Evolutionary conservation across 805 yeast species (phyloP).

Genomic region (Metschnikowia bowlesiae): DNA sequence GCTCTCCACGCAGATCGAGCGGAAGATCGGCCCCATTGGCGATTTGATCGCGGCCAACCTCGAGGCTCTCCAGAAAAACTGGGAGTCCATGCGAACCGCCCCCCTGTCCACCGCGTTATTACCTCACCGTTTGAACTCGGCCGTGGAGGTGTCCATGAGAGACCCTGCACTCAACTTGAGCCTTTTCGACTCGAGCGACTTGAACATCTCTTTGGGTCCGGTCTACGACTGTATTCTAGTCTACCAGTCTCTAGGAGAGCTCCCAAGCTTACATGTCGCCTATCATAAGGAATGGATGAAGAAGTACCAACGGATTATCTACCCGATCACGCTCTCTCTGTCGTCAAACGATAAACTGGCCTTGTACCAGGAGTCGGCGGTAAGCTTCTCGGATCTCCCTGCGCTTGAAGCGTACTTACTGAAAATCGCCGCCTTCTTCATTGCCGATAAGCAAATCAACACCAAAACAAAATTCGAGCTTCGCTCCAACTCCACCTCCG

Average conservation of each 20-base stretch:
- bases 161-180: slow-evolving; percentile 47
- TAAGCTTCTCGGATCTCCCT: slow-evolving; percentile 24
- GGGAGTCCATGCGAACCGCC: slow-evolving; percentile 48
- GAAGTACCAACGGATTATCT: slow-evolving; percentile 65
- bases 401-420: slow-evolving; percentile 53
- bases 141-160: slow-evolving; percentile 77
- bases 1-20: slow-evolving; percentile 56
- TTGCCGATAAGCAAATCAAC: slow-evolving; percentile 68
- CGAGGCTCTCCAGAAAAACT: slow-evolving; percentile 50
- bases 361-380: slow-evolving; percentile 28
- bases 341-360: slow-evolving; percentile 22
- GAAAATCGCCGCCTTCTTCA: slow-evolving; percentile 69
- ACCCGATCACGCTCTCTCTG: slow-evolving; percentile 49
- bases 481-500: slow-evolving; percentile 55
- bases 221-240: slow-evolving; percentile 81
- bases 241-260: slow-evolving; percentile 66
- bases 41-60: slow-evolving; percentile 51
- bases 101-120: slow-evolving; percentile 39
- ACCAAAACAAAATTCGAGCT: slow-evolving; percentile 60
- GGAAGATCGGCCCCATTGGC: slow-evolving; percentile 58
- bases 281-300: slow-evolving; percentile 68
- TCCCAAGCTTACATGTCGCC: slow-evolving; percentile 54
- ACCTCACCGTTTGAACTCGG: slow-evolving; percentile 72
- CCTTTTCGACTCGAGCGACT: slow-evolving; percentile 41
- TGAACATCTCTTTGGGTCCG: slow-evolving; percentile 57